Percentiles rank a stretch among this genome's conserved stretches.
phyloP scores from a whole-genome alignment of 2,329 filamentous ascomycete species.

The Cladosporium austrohemisphaericum region DNA sequence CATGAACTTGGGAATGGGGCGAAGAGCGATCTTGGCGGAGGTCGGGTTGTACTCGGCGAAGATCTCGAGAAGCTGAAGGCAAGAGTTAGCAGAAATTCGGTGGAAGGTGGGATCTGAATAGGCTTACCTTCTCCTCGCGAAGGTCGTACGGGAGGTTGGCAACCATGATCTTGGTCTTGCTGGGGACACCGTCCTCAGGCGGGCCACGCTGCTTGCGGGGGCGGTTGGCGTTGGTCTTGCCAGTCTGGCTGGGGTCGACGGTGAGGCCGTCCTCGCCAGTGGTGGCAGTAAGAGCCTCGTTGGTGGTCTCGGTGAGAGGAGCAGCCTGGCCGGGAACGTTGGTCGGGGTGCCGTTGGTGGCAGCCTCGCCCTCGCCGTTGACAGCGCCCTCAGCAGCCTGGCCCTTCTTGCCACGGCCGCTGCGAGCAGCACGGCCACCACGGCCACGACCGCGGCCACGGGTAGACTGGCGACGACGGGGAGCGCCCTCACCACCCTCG shows the following conservation, averaged over 20 bases:
- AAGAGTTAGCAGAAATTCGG: slow-evolving; percentile 28
- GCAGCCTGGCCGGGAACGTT: slow-evolving; percentile 51
- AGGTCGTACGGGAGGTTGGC: slow-evolving; percentile 98
- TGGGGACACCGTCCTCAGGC: slow-evolving; percentile 93
- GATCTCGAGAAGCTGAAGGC: slow-evolving; percentile 83
- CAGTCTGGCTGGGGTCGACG: slow-evolving; percentile 38
- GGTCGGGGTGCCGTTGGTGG: slow-evolving; percentile 46
- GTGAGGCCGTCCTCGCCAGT: slow-evolving; percentile 46
- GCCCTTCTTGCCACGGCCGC: slow-evolving; percentile 63
- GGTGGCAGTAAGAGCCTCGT: slow-evolving; percentile 53
- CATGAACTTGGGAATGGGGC: slow-evolving; percentile 98
- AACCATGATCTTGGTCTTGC: slow-evolving; percentile 99
- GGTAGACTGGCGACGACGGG: slow-evolving; percentile 53
- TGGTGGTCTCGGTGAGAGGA: slow-evolving; percentile 50
- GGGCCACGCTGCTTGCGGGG: slow-evolving; percentile 82
- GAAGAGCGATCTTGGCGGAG: slow-evolving; percentile 96
- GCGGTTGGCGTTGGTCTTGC: slow-evolving; percentile 49
- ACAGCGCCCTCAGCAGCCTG: slow-evolving; percentile 27
- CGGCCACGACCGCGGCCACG: slow-evolving; percentile 57
- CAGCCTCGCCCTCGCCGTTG: slow-evolving; percentile 44
- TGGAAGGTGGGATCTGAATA: too few relatives aligned
- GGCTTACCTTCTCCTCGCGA: slow-evolving; percentile 88
- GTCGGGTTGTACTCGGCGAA: slow-evolving; percentile 88
- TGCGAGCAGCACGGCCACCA: slow-evolving; percentile 58
- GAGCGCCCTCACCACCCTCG: slow-evolving; percentile 70